Base-by-base conservation (phyloP, 345 rosid genomes). In the Physaria fendleri region DNA sequence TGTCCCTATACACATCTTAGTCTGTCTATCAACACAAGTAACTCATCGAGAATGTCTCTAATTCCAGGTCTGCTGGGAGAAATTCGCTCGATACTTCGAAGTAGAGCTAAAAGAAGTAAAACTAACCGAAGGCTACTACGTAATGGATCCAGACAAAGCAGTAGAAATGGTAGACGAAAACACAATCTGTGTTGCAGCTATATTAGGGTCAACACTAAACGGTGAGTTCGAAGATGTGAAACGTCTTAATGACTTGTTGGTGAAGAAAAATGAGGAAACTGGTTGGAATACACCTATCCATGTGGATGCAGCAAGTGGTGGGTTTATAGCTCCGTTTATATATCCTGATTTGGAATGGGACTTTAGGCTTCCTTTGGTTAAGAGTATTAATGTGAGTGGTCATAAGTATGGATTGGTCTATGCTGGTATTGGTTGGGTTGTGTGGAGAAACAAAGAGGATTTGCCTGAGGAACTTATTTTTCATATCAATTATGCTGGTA, bases 201-300 rank as follows among this genome's bases (percentile, higher is more conserved):
- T 91, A 22, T 76, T 91, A 25, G 98, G 96, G 0, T 91, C 98
- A 1, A 91, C 98, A 12, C 87, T 91, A 38, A 91, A 85, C 15
- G 98, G 96, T 29, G 98, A 91, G 71, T 91, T 91, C 47, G 98
- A 91, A 74, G 96, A 91, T 54, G 98, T 91, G 38, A 85, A 88
- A 76, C 92, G 77, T 55, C 73, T 91, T 48, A 91, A 91, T 12
- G 90, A 88, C 50, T 79, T 91, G 23, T 35, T 91, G 44, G 10
- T 69, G 0, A 78, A 84, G 67, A 91, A 88, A 74, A 91, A 91
- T 65, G 80, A 73, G 40, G 54, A 78, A 62, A 91, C 96, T 6
- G 96, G 98, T 8, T 91, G 98, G 98, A 78, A 88, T 56, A 91
- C 95, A n/a, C 85, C 96, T 1, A 88, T 91, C 41, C 96, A 91